These are phyloP conservation scores for Rubroboletus pulcherrimus DNA, from an alignment of 768 basidiomycete genomes.

Conservation along the genomic window DNA sequence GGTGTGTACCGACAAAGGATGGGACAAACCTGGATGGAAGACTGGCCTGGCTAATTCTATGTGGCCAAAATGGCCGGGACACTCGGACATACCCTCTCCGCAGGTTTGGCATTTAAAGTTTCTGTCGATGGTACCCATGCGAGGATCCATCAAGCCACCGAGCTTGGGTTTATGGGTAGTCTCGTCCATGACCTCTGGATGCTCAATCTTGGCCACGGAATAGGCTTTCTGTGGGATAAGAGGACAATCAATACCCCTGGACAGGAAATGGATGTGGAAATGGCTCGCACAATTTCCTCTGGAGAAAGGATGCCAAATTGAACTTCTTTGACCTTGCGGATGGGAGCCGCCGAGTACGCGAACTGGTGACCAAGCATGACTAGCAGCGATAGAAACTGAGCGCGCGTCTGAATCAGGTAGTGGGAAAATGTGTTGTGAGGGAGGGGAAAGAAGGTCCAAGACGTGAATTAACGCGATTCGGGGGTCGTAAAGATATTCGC, in stretches of 20 bases:
- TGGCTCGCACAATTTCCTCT: conserved; percentile 81
- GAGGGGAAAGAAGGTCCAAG: conserved; percentile 1
- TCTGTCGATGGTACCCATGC: conserved; percentile 96
- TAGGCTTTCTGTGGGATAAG: conserved; percentile 80
- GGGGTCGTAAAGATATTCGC: conserved; percentile 6
- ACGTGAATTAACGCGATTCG: conserved; percentile 29
- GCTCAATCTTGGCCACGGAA: conserved; percentile 97
- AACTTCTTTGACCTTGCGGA: conserved; percentile 95
- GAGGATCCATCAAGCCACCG: conserved; percentile 95
- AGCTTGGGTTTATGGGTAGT: conserved; percentile 83
- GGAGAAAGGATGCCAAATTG: conserved; percentile 99
- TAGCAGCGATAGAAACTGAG: conserved; percentile 5
- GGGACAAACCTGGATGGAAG: conserved; percentile 83
- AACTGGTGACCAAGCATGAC: conserved; percentile 86
- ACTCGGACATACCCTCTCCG: conserved; percentile 99
- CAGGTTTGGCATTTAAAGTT: conserved; percentile 99
- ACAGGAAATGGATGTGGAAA: background rate
- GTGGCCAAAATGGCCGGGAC: conserved; percentile 98
- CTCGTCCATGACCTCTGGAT: conserved; percentile 99
- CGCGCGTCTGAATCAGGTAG: conserved; percentile 16
- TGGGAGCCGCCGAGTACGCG: conserved; percentile 88
- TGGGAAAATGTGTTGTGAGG: background rate
- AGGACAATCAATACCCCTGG: conserved; percentile 11
- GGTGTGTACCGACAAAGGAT: background rate
- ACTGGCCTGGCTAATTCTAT: conserved; percentile 97